Evolutionary conservation across 1,284 basidiomycete species (phyloP), one percentile per base, ranked within the genome.

Genomic region (Trichosporon faecale): DNA sequence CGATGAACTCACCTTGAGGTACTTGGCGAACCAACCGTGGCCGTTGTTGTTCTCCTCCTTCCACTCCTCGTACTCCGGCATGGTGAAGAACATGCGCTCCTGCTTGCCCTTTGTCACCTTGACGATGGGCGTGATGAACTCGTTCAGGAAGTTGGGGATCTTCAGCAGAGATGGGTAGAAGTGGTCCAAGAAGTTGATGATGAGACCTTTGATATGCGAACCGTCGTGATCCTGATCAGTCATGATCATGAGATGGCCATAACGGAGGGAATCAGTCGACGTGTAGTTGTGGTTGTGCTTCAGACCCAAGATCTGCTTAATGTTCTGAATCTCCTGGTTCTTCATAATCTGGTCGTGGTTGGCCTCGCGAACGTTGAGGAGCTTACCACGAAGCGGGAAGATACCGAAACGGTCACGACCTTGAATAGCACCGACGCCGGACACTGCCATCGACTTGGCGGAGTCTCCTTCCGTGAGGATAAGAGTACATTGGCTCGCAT

Each of bases 151-250:
- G 74, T 91, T 90, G 1, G 94, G 92, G 7, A 98, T 85, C 81
- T 92, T 94, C 71, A 99, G 87, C 37, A 99, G 86, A 1, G 96
- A 98, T 0, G 97, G 97, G 83, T 92, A 99, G 83, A 96, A 98
- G 82, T 96, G 91, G 80, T 99, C 97, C 70, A 99, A 86, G 84
- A 95, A 99, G 84, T 99, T 99, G 86, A 99, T 97, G 69, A 99
- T 88, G 9, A 99, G 88, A 49, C 97, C 97, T 84, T 99, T 99
- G 86, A 99, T 99, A 85, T 99, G 97, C 46, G 96, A 99, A 67
- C 97, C 97, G 85, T 99, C 97, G 85, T 99, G 95, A 89, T 99
- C 97, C 93, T 97, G 95, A 91, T 99, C 97, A 14, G 97, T 95
- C 97, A 99, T 99, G 79, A 99, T 95, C 97, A 99, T 99, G 71